Percentiles rank a stretch among this genome's conserved stretches.
phyloP scores from a whole-genome alignment of 768 basidiomycete species.

The Exsudoporus frostii region DNA sequence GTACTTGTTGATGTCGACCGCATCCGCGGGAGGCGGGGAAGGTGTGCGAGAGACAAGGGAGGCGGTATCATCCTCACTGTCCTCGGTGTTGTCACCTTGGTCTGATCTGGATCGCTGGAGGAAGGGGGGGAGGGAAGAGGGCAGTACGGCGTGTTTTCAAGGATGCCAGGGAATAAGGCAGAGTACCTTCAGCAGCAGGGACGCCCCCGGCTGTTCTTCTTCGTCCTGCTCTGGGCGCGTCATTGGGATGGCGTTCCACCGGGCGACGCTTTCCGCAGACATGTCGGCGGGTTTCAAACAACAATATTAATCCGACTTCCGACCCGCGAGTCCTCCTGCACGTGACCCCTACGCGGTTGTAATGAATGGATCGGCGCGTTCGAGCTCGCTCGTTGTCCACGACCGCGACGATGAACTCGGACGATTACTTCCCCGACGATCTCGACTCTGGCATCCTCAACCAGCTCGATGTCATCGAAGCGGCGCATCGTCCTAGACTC shows the following conservation, averaged over 20 bases:
- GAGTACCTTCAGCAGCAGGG: conserved; percentile 65
- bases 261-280: conserved; percentile 62
- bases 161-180: conserved; percentile 43
- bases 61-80: conserved; percentile 60
- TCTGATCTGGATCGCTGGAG: conserved; percentile 59
- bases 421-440: conserved; percentile 71
- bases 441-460: conserved; percentile 56
- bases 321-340: neutral
- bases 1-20: conserved; percentile 62
- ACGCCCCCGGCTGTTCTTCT: conserved; percentile 21
- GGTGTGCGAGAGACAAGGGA: conserved; percentile 75
- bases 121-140: conserved; percentile 43
- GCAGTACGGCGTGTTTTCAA: conserved; percentile 51
- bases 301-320: neutral
- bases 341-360: conserved; percentile 13
- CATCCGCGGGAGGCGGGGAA: conserved; percentile 53
- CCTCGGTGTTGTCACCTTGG: conserved; percentile 38
- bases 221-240: conserved; percentile 30
- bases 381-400: neutral
- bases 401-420: conserved; percentile 60
- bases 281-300: conserved; percentile 32
- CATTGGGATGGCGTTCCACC: conserved; percentile 72
- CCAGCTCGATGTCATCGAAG: conserved; percentile 71
- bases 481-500: conserved; percentile 39
- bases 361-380: neutral